Base-by-base conservation (phyloP, 2,329 filamentous ascomycete genomes). In the Amauroascus niger region DNA sequence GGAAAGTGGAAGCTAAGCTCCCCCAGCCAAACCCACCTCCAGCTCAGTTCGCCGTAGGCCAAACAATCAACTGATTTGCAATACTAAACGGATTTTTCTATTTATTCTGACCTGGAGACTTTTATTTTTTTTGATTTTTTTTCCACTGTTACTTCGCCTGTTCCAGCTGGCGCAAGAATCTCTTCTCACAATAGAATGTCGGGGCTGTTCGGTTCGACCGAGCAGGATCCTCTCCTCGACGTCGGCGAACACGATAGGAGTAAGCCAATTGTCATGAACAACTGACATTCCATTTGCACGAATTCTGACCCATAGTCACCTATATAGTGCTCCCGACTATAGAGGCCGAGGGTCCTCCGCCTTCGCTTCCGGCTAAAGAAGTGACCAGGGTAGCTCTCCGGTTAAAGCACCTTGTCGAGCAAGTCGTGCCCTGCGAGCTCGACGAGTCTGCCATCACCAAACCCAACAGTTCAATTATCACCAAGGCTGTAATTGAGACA, bases 321-420 rank as follows among this genome's bases (percentile, higher is more conserved):
- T 26, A 3, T 52, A 45, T 53, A 74, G 71, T 76, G 53, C 71
- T 76, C 35, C 74, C 74, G 35, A 56, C 66, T 26, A 68, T 70
- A 57, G 60, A 55, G 24, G 60, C 61, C 39, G 73, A 76, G 32
- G 59, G 69, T 40, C 55, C 67, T 20, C 60, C 81, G 40, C 83
- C 87, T 9, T 82, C 86, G 26, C 82, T 91, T 33, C 80, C 87
- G 1, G 77, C 90, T 11, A 76, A 79, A 56, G 85, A 93, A 63
- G 90, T 96, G 57, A 96, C 91, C 57, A 90, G 90, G 67, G 79
- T 94, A 53, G 91, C 90, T 24, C 79, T 98, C 14, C 87, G 89
- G 54, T 76, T 98, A 59, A 94, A 91, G 63, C 88, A 94, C 66
- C 82, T 95, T 61, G 83, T 98, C 63, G 89, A 95, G 70, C 81